A percentile compares a stretch with the other conserved stretches of the same genome.
These are phyloP conservation scores for Candida morakotiae DNA, from an alignment of 805 yeast species.

Conservation along the genomic window DNA sequence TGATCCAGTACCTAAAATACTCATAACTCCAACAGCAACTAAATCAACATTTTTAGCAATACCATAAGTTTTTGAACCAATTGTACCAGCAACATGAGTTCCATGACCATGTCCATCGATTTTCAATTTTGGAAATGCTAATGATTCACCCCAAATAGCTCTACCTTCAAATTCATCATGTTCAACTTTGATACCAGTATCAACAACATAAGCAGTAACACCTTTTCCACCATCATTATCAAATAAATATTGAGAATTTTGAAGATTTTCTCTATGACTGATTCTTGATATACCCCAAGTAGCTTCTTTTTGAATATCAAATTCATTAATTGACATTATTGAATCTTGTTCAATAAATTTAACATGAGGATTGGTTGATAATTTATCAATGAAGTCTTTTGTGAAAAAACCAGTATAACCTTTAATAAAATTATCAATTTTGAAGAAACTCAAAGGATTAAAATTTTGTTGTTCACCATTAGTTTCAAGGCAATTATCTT, in stretches of 20 bases:
- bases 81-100: conserved; percentile 87
- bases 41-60: conserved; percentile 60
- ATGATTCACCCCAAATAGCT: conserved; percentile 48
- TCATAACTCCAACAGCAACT: conserved; percentile 41
- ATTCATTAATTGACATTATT: conserved; percentile 26
- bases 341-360: conserved; percentile 42
- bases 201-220: conserved; percentile 74
- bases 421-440: conserved; percentile 48
- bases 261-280: conserved; percentile 26
- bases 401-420: conserved; percentile 84
- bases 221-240: conserved; percentile 40
- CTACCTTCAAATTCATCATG: conserved; percentile 66
- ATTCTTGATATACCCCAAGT: conserved; percentile 40
- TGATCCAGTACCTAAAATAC: conserved; percentile 34
- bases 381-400: conserved; percentile 12
- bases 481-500: conserved; percentile 21
- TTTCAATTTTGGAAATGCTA: conserved; percentile 32
- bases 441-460: conserved; percentile 44
- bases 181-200: conserved; percentile 69
- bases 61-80: conserved; percentile 77
- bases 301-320: conserved; percentile 34
- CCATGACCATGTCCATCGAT: conserved; percentile 82
- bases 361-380: conserved; percentile 14
- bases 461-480: conserved; percentile 14
- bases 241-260: conserved; percentile 26